phyloP scores from a whole-genome alignment of 768 basidiomycete species.

The Hericium erinaceus region DNA sequence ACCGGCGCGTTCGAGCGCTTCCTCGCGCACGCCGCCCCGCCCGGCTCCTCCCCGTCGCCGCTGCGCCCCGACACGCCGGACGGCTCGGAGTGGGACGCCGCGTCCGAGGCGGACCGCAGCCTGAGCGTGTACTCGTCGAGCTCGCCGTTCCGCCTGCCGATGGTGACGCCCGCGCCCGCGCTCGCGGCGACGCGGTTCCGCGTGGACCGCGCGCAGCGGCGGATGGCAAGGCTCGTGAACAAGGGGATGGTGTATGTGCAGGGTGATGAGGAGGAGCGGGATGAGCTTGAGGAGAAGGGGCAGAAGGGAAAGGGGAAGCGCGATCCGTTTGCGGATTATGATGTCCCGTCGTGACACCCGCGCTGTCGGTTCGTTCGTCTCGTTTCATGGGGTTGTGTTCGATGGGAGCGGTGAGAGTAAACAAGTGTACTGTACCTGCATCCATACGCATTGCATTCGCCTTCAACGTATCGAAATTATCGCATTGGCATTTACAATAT shows the following conservation, averaged over 20 bases:
- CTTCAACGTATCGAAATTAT: too few species aligned
- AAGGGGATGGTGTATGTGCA: conserved; percentile 10
- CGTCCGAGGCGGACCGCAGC: not conserved
- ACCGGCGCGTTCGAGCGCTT: conserved; percentile 19
- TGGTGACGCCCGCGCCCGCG: conserved; percentile 17
- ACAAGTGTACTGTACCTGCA: too few species aligned
- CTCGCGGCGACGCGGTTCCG: conserved; percentile 19
- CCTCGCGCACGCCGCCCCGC: conserved; percentile 16
- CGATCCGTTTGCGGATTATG: too few species aligned
- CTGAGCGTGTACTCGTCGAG: conserved; percentile 1
- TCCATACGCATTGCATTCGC: too few species aligned
- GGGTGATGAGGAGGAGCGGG: not conserved
- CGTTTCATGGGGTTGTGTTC: too few species aligned
- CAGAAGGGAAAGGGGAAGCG: not conserved
- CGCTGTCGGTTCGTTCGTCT: too few species aligned
- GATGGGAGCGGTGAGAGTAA: too few species aligned
- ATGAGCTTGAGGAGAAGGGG: not conserved
- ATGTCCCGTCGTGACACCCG: too few species aligned
- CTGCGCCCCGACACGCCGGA: not conserved
- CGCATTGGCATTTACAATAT: too few species aligned
- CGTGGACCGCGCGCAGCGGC: conserved; percentile 17
- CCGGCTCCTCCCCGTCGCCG: conserved; percentile 2
- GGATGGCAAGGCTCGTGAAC: conserved; percentile 18
- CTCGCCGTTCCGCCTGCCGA: conserved; percentile 7
- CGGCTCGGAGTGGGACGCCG: not conserved